Conservation (phyloP, 257 asterid genomes). For the Petunia secreta region DNA sequence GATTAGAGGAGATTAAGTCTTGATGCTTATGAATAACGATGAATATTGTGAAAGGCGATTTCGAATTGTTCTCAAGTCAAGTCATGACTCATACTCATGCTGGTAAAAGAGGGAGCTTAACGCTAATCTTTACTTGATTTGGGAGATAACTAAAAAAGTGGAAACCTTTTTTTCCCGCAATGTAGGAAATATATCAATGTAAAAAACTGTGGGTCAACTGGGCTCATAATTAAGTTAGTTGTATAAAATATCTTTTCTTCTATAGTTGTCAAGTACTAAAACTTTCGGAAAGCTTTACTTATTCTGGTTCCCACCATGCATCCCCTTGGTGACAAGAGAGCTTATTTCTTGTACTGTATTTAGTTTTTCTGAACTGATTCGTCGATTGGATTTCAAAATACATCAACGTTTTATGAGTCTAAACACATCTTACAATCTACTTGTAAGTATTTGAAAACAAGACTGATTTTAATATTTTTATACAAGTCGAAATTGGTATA, state of each 20-base stretch:
- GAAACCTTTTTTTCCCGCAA: neutral
- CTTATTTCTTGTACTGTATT: no score
- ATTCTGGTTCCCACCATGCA: neutral
- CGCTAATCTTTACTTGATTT: neutral
- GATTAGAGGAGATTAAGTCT: neutral
- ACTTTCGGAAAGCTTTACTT: neutral
- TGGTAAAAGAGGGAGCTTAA: neutral
- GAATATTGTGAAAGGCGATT: neutral
- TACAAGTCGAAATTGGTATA: neutral
- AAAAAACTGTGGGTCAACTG: conserved; percentile 1
- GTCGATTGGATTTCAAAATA: no score
- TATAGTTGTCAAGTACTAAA: neutral
- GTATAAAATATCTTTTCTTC: neutral
- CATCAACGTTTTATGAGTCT: neutral
- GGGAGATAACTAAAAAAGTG: neutral
- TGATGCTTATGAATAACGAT: neutral
- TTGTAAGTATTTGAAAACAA: neutral
- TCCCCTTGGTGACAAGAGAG: no score
- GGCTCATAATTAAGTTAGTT: neutral
- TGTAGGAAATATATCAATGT: neutral
- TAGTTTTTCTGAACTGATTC: no score
- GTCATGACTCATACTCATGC: neutral
- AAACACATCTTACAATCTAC: neutral
- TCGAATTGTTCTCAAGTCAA: neutral
- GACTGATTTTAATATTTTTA: no score